Evolutionary conservation across 139 green algal species (phyloP), one percentile per base, ranked within the genome.

Genomic region (Medakamo hakoo): DNA sequence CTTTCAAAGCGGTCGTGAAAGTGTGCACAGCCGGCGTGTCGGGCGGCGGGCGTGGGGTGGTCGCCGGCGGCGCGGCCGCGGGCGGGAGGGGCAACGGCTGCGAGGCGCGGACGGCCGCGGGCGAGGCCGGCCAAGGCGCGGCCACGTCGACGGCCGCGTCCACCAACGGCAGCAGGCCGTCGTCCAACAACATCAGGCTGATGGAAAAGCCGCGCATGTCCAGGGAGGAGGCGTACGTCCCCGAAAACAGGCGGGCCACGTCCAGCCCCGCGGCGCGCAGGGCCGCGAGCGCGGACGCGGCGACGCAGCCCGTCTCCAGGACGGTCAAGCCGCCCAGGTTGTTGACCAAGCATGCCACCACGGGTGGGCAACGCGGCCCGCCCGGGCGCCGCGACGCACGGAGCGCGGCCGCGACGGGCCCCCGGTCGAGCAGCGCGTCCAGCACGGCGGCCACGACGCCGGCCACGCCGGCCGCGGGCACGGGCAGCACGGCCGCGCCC

Each of bases 151-250:
- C 23, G 66, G 57, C 60, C 0, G 72, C 66, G 60, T 93, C 85
- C 24, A 95, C 72, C 4, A 66, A 49, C 5, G 49, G 23, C 26
- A 88, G 61, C 27, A 81, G 58, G 20, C 60, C 58, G 2, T 78
- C 52, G 1, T 66, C 28, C 64, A 78, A 21, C 9, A 27, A 48
- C 63, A 78, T 24, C 55, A 81, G 31, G 18, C 71, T 76, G 57
- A 86, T 66, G 25, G 59, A 75, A 19, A 69, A 14, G 63, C 57
- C 88, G 75, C 21, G 77, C 86, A 94, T 93, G 72, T 90, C 82
- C 19, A 93, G 73, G 30, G 76, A 80, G 22, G 82, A 93, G 73
- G 91, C 80, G 73, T 83, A 90, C 25, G 70, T 64, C 4, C 88
- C 88, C 2, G 76, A 69, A n/a, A 62, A 78, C 27, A 85, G 32